Evolutionary conservation across 108 stramenopile genomes (phyloP).

Genomic region (Stephanodiscus triporus): DNA sequence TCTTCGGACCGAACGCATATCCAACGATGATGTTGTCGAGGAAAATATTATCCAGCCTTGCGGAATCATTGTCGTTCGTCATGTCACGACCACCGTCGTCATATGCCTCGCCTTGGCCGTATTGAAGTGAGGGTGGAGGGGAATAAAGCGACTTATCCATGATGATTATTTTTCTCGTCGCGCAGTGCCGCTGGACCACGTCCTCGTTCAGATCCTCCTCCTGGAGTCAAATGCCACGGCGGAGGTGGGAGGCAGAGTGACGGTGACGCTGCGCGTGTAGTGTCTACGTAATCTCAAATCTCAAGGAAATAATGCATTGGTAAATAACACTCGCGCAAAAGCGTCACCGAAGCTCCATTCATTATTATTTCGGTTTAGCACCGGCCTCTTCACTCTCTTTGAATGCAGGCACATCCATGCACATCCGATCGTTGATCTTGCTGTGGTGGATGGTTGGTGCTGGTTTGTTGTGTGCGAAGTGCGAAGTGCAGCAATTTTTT

Average conservation of each 20-base stretch:
- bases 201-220: background rate
- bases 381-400: no score
- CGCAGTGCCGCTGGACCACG: no score
- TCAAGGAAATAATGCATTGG: background rate
- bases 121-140: background rate
- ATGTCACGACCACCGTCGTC: background rate
- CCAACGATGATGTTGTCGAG: constrained; percentile 74
- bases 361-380: background rate
- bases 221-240: background rate
- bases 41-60: constrained; percentile 16
- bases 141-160: constrained; percentile 8
- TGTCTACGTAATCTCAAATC: background rate
- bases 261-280: background rate
- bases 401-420: no score
- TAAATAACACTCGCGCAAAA: background rate
- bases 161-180: background rate
- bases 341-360: background rate
- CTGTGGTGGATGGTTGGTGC: no score
- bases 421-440: no score
- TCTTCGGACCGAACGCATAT: constrained; percentile 88
- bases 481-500: no score
- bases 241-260: background rate
- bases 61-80: background rate
- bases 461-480: no score
- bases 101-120: background rate